Conservation (phyloP, 1,139 yeast genomes). For the Candida sanyaensis region DNA sequence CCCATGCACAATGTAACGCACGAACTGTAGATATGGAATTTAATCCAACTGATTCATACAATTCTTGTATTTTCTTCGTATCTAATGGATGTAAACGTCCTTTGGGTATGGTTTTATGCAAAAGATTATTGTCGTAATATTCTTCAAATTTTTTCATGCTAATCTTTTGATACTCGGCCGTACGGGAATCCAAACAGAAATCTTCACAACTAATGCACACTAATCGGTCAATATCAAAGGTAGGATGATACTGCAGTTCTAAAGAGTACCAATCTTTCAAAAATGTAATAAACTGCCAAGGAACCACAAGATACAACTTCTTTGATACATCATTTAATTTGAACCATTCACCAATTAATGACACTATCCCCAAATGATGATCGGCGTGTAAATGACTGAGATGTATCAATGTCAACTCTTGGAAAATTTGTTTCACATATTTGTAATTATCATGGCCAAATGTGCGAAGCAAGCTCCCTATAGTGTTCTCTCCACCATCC, state of each 20-base stretch:
- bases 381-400: slow-evolving; percentile 96
- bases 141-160: slow-evolving; percentile 35
- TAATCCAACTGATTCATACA: slow-evolving; percentile 31
- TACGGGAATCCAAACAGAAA: slow-evolving; percentile 33
- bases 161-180: slow-evolving; percentile 29
- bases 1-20: slow-evolving; percentile 84
- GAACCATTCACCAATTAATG: slow-evolving; percentile 73
- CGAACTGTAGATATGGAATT: slow-evolving; percentile 56
- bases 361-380: slow-evolving; percentile 84
- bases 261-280: slow-evolving; percentile 69
- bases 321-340: slow-evolving; percentile 29
- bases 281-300: slow-evolving; percentile 74
- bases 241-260: slow-evolving; percentile 36
- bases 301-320: slow-evolving; percentile 61
- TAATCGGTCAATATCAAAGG: slow-evolving; percentile 44
- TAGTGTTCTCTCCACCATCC: slow-evolving; percentile 94
- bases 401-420: slow-evolving; percentile 65
- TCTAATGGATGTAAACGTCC: slow-evolving; percentile 21
- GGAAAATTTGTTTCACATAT: slow-evolving; percentile 30
- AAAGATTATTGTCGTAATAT: slow-evolving; percentile 25
- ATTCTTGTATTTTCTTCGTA: slow-evolving; percentile 16
- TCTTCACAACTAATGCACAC: slow-evolving; percentile 70
- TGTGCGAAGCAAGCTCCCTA: slow-evolving; percentile 69
- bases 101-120: slow-evolving; percentile 21
- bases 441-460: slow-evolving; percentile 43